These are phyloP conservation scores for Caryocar brasiliense DNA, from an alignment of 441 rosid species.

Conservation along the genomic window DNA sequence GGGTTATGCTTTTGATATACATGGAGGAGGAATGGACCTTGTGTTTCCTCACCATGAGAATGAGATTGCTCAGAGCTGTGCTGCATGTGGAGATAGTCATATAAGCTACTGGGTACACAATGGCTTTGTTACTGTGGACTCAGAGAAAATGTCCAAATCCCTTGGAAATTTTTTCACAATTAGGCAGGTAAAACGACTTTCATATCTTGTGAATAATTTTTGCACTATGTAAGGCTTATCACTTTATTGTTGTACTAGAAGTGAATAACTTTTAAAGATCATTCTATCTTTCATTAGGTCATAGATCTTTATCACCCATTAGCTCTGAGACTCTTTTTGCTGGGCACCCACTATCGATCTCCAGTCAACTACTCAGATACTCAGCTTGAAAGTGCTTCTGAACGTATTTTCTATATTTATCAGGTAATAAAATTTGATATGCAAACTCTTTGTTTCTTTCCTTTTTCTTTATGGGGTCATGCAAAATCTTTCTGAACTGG, in stretches of 20 bases:
- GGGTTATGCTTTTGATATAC: constrained; percentile 73
- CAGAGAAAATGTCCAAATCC: constrained; percentile 93
- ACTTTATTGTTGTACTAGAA: not conserved
- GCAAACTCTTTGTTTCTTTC: not conserved
- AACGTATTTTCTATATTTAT: constrained; percentile 74
- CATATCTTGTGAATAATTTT: not conserved
- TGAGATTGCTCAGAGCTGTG: constrained; percentile 92
- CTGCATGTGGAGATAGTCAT: constrained; percentile 64
- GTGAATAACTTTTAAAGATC: constrained; percentile 1
- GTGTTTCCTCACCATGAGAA: constrained; percentile 94
- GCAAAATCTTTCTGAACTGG: no score
- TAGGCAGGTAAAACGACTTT: constrained; percentile 54
- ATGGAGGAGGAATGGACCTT: constrained; percentile 94
- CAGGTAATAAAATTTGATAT: constrained; percentile 52
- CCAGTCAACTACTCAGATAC: constrained; percentile 72
- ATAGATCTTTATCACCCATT: constrained; percentile 74
- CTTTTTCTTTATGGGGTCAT: no score
- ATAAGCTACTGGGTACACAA: constrained; percentile 84
- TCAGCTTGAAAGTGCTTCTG: constrained; percentile 86
- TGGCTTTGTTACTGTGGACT: constrained; percentile 82
- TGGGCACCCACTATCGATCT: constrained; percentile 85
- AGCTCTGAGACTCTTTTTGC: constrained; percentile 71
- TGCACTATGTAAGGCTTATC: not conserved
- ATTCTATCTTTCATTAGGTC: constrained; percentile 33
- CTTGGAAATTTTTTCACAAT: constrained; percentile 93